Base-by-base conservation (phyloP, 306 rosid species). In the Hippophae rhamnoides region DNA sequence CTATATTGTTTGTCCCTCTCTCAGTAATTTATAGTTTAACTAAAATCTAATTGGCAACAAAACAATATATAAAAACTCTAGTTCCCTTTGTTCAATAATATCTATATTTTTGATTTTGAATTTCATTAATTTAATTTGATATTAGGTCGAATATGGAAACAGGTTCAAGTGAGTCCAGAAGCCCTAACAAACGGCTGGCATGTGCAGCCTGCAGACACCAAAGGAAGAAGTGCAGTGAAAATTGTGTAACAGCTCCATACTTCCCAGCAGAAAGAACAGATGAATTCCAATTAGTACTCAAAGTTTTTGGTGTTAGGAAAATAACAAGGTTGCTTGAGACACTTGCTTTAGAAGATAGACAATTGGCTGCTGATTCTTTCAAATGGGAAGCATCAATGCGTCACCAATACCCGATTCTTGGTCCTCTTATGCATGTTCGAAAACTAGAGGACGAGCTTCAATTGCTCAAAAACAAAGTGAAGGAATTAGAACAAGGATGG, bases 381-480 rank as follows among this genome's bases (percentile, higher is more conserved):
- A 25, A 27, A 57, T 73, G 78, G 73, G 78, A 73, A 57, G 78
- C 73, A 25, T 10, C 6, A 9, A 47, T 26, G 45, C 67, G 78
- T 72, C 13, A 11, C 14, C 6, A 18, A 14, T 46, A 67, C 9
- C 62, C 61, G 0, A 7, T 25, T 40, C 2, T 9, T 9, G 73
- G 78, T n/a, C 73, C 78, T 13, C 48, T 57, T 9, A 65, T 52
- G 9, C 40, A 10, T 41, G 62, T 38, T 27, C 57, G 11, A n/a
- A 11, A 58, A 25, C 38, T 51, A 10, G 18, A 57, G 5, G 6
- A 2, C 3, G 47, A 67, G 65, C 9, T 7, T 56, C 41, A 40
- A 18, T 0, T 31, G 38, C 38, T 31, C 38, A 31, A 31, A 31
- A 31, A 9, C 13, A 9, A 46, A 46, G 1, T 46, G 4, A 46